phyloP scores from a whole-genome alignment of 75 land plant species.

The Cunninghamia lanceolata region DNA sequence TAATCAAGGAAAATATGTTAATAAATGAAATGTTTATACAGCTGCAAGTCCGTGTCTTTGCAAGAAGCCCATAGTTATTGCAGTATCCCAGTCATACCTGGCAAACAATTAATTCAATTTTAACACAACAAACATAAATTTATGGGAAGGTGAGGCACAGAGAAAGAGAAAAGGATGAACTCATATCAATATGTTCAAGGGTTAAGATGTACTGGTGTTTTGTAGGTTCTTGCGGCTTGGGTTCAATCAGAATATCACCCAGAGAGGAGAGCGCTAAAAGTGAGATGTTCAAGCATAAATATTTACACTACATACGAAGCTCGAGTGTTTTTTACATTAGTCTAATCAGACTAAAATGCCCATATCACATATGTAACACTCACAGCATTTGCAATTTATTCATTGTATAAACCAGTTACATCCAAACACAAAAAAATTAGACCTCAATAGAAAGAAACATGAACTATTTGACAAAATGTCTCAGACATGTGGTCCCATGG shows the following conservation, averaged over 20 bases:
- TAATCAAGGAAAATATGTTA: neutral
- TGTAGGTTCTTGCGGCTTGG: conserved; percentile 98
- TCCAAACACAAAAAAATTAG: too few relatives aligned
- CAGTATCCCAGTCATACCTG: conserved; percentile 99
- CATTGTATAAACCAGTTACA: too few relatives aligned
- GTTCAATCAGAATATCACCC: conserved; percentile 91
- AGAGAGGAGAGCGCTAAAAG: too few relatives aligned
- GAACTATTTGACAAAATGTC: too few relatives aligned
- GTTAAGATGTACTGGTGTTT: conserved; percentile 81
- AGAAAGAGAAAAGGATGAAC: neutral
- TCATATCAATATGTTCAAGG: neutral
- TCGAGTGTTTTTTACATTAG: too few relatives aligned
- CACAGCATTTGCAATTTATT: too few relatives aligned
- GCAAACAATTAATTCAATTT: conserved; percentile 9
- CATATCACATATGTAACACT: too few relatives aligned
- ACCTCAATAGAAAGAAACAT: too few relatives aligned
- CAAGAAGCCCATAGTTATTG: conserved; percentile 81
- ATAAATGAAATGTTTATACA: conserved; percentile 11
- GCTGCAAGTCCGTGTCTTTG: conserved; percentile 80
- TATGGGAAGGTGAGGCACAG: neutral
- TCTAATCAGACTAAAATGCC: too few relatives aligned
- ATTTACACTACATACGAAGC: too few relatives aligned
- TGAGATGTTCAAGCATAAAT: too few relatives aligned
- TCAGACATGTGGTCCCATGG: too few relatives aligned
- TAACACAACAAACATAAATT: neutral